Conservation (phyloP, 306 rosid genomes). For the Begonia peltatifolia region DNA sequence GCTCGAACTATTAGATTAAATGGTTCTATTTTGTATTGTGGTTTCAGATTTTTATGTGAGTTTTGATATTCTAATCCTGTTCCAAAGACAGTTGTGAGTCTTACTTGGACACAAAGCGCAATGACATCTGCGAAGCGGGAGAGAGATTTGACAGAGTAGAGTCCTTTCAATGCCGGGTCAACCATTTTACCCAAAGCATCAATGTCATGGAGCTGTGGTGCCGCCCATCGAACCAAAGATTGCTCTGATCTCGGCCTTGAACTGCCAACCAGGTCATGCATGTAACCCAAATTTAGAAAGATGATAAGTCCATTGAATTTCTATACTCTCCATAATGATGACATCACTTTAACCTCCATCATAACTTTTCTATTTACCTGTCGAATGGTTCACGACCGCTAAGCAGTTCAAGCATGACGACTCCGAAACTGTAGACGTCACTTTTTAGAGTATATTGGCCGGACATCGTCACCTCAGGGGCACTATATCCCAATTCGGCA, state of each 20-base stretch:
- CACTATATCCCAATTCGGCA: conserved; percentile 65
- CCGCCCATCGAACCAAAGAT: conserved; percentile 95
- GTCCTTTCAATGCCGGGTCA: conserved; percentile 84
- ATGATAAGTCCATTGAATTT: too few species aligned
- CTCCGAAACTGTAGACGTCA: conserved; percentile 87
- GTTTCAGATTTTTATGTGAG: too few species aligned
- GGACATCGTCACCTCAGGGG: conserved; percentile 77
- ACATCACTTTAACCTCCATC: too few species aligned
- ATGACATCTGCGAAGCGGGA: conserved; percentile 95
- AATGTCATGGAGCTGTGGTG: conserved; percentile 96
- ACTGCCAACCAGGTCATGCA: conserved; percentile 19
- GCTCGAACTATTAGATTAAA: too few species aligned
- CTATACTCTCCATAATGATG: too few species aligned
- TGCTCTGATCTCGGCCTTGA: conserved; percentile 78
- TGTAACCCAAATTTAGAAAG: too few species aligned
- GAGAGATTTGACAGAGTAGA: conserved; percentile 86
- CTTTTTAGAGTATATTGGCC: conserved; percentile 66
- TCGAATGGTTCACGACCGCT: conserved; percentile 90
- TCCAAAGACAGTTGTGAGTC: neutral
- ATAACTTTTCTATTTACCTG: conserved; percentile 30
- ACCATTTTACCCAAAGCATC: conserved; percentile 94
- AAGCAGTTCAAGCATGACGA: conserved; percentile 90
- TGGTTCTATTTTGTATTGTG: too few species aligned
- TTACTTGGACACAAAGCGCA: conserved; percentile 98
- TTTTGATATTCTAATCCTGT: too few species aligned